A percentile compares a stretch with the other conserved stretches of the same genome.
Conservation (phyloP, 2,329 filamentous ascomycete species). For the Colletotrichum endophyticum region DNA sequence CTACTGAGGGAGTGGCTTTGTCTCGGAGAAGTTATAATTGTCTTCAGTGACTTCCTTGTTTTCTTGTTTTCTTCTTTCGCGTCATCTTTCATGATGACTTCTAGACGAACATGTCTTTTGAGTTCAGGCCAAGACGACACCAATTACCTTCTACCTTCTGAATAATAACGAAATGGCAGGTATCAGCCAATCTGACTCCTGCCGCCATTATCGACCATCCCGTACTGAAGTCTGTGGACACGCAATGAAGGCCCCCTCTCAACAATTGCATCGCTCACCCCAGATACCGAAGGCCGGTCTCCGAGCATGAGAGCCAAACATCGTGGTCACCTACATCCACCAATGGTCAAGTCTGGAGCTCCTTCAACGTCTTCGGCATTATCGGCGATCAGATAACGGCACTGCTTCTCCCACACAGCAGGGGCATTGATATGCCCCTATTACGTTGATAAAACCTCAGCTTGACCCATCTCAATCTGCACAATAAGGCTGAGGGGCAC, state of each 20-base stretch:
- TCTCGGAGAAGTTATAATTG: neutral
- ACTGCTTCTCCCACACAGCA: neutral
- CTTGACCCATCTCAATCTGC: neutral
- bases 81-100: neutral
- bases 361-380: neutral
- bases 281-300: neutral
- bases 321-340: neutral
- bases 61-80: neutral
- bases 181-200: neutral
- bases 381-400: neutral
- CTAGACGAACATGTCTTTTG: neutral
- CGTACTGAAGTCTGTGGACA: neutral
- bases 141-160: neutral
- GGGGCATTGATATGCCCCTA: neutral
- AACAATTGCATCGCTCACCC: neutral
- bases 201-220: neutral
- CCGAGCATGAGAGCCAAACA: neutral
- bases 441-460: neutral
- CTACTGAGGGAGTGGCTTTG: rapidly evolving
- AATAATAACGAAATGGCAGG: neutral
- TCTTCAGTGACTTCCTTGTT: neutral
- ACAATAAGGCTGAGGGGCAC: constrained; percentile 14
- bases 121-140: neutral
- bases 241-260: neutral
- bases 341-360: neutral